Evolutionary conservation across 2,329 filamentous ascomycete genomes (phyloP), one percentile per base, ranked within the genome.

Genomic region (Ascochyta pisi): DNA sequence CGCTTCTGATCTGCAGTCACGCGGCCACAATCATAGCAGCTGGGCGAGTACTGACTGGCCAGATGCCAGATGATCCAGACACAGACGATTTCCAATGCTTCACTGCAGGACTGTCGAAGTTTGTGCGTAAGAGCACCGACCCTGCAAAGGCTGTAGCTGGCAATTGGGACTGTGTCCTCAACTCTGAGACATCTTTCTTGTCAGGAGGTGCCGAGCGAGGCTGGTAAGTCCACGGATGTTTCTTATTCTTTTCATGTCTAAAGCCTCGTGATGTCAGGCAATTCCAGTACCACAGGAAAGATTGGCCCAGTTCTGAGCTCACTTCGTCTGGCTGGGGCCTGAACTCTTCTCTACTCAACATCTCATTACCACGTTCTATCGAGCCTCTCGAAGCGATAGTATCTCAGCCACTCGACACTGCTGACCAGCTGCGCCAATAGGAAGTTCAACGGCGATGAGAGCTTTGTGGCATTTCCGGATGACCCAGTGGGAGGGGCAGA

Each of bases 1-100:
- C 90, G 0, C 82, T 96, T 23, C 76, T 97, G 37, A 82, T 99
- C 35, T 96, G 91, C 77, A 89, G 91, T 1, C 95, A 99, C 78
- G 95, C 95, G 1, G 95, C 95, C 4, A 86, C 89, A 10, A 84
- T 98, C 68, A 97, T 99, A 71, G 89, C 90, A 8, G 84, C 95
- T 63, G 94, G 94, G 0, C 84, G 95, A 37, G 87, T 86, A 1
- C 79, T 99, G 65, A 97, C 93, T 2, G 92, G 92, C 9, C 61
- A 66, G 26, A 87, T 94, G 83, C 93, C 93, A 0, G 83, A 86
- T 0, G 86, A 89, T 70, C 81, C 86, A 27, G 85, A 85, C 7
- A 84, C 84, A 48, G 89, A 95, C 60, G 93, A 97, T 74, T 97
- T 96, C 73, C 81, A 84, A 56, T 91, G 91, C 58, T 96, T 89